Base-by-base conservation (phyloP, 176 grass and related monocot species). In the Poa pratensis region DNA sequence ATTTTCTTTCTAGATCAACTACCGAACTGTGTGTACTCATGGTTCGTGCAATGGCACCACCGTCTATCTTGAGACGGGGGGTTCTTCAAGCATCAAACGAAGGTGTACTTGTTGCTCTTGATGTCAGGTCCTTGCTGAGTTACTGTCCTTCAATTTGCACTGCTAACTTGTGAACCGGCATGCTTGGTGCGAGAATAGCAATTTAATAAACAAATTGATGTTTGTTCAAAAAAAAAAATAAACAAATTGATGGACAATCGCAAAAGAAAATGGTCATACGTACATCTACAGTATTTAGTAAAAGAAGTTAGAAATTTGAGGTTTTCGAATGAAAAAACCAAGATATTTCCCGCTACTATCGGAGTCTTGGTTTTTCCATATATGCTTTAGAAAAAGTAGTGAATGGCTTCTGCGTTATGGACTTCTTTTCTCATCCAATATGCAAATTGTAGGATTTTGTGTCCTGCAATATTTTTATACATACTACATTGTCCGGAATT, bases 51-150 rank as follows among this genome's bases (percentile, higher is more conserved):
- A 86, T 73, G 66, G 26, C 80, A 45, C 73, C 63, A 51, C 65
- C 32, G 64, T 82, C 82, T 57, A 45, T 77, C 46, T 52, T 60
- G 52, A 62, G 18, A 54, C 15, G n/a, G 18, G 18, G 52, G 18
- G 5, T 16, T 51, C 71, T 55, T 58, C 42, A 67, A 60, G 30
- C 64, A 48, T 71, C 16, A 3, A 68, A 53, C 51, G 73, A 57
- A 53, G 39, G 65, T 73, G 78, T 86, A 86, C 84, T 74, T 66
- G 73, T 9, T 74, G 48, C 74, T 65, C 80, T 80, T 76, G n/a
- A 23, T 80, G 75, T 62, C 59, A 80, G 58, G 75, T 87, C 80
- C 69, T 84, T 43, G 0, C 37, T 12, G 42, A 61, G 18, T 69
- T 35, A 69, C 11, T 42, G 53, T 54, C 46, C 46, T 71, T 82